A percentile compares a stretch with the other conserved stretches of the same genome.
These are phyloP conservation scores for Termitomyces titanicus DNA, from an alignment of 768 basidiomycete genomes.

Conservation along the genomic window DNA sequence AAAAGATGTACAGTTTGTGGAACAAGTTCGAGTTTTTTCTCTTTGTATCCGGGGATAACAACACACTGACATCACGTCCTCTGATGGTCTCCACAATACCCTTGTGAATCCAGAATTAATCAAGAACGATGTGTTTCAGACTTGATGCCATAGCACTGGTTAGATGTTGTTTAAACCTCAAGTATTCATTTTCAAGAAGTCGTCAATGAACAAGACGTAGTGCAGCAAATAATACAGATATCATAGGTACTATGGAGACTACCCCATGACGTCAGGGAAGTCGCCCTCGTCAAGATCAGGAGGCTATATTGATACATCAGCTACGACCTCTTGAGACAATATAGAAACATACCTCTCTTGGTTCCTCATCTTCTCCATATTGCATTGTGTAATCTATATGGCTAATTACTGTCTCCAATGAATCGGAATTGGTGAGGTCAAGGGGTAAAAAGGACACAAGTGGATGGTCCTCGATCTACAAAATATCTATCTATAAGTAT, in stretches of 20 bases:
- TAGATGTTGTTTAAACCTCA: no score
- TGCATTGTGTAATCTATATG: constrained; percentile 99
- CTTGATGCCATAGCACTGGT: no score
- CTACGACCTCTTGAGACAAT: constrained; percentile 2
- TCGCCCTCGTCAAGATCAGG: constrained; percentile 93
- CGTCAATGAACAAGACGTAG: background rate
- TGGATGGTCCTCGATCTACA: constrained; percentile 96
- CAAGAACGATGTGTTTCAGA: no score
- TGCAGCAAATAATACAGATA: background rate
- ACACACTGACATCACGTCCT: background rate
- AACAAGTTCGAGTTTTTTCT: background rate
- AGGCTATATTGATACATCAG: constrained; percentile 47
- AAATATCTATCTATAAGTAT: background rate
- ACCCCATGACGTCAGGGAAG: constrained; percentile 51
- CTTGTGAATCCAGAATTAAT: no score
- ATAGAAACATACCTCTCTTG: constrained; percentile 67
- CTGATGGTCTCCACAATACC: no score
- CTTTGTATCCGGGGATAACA: constrained; percentile 5
- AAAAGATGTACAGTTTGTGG: background rate
- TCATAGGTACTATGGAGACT: background rate
- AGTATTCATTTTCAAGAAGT: no score
- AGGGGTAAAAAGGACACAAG: constrained; percentile 95
- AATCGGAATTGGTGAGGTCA: constrained; percentile 86
- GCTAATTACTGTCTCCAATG: constrained; percentile 85
- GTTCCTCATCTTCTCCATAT: constrained; percentile 98